Evolutionary conservation across 331 rosid genomes (phyloP), one percentile per base, ranked within the genome.

Genomic region (Pyracantha coccinea): DNA sequence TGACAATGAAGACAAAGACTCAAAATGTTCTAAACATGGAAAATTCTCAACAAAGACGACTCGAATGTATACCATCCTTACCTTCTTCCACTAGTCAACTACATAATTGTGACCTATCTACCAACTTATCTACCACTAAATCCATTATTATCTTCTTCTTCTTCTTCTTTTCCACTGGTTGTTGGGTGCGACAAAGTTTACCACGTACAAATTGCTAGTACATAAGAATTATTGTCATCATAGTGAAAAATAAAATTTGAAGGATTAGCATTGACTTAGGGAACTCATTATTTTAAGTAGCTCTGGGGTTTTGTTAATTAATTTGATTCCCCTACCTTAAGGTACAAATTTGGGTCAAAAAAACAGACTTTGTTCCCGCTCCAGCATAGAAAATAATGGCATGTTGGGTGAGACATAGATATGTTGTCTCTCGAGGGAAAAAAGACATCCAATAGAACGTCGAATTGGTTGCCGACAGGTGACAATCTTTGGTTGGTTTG

Each of bases 381-480:
- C 66, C 20, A 61, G 75, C 75, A 60, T 29, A 69, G 80, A 82
- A 86, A 77, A 74, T 77, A 14, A 81, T 84, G 83, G 65, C 79
- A 81, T 75, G 86, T 84, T 83, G 78, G 87, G 68, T 77, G 77
- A 68, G 74, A 81, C 33, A 29, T 7, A 62, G 24, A 55, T 60
- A 59, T 25, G 66, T 70, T 68, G 54, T 64, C 57, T 41, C 35
- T 33, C 1, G 21, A 68, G 21, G 8, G 7, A 62, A 68, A 61
- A 59, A 12, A n/a, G 20, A 28, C 13, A 4, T 53, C 63, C 11
- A 33, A 58, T 72, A 59, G 52, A 72, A 38, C 25, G 68, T 8
- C 71, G 15, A 75, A 66, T 66, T 47, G 38, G 66, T 60, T 83
- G 85, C 86, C 88, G 90, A 89, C 94, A 85, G 23, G 75, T 78